phyloP scores from a whole-genome alignment of 2,329 filamentous ascomycete genomes.

The Aureobasidium sp. region DNA sequence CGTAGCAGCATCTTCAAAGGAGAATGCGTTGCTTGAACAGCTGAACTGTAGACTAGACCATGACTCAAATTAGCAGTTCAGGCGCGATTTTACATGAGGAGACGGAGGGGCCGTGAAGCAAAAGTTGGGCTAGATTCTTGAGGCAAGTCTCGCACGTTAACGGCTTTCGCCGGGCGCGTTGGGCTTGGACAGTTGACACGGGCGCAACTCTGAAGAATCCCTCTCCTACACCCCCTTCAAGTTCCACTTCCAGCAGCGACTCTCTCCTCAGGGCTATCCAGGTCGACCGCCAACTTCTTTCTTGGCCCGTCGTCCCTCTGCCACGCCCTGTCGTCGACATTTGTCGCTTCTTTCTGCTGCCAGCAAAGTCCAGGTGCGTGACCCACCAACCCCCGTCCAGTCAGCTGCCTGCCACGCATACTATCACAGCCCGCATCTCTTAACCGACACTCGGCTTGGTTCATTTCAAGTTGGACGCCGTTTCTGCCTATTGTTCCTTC shows the following conservation, averaged over 20 bases:
- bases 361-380: constrained; percentile 6
- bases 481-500: constrained; percentile 4
- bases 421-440: background rate
- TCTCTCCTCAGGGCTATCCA: background rate
- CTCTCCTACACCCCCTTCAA: constrained; percentile 2
- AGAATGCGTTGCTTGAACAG: background rate
- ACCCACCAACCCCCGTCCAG: background rate
- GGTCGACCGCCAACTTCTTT: constrained; percentile 6
- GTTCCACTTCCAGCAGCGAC: background rate
- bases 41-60: background rate
- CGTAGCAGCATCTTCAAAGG: background rate
- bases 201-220: background rate
- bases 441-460: background rate
- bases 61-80: background rate
- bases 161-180: background rate
- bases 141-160: background rate
- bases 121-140: background rate
- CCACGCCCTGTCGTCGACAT: constrained; percentile 2
- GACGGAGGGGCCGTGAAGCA: background rate
- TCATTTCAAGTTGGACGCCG: background rate
- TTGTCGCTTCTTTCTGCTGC: background rate
- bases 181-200: background rate
- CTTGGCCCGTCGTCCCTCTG: background rate
- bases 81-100: background rate
- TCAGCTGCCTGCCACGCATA: constrained; percentile 7